phyloP scores from a whole-genome alignment of 495 filamentous ascomycete species.

The Lepraria neglecta region DNA sequence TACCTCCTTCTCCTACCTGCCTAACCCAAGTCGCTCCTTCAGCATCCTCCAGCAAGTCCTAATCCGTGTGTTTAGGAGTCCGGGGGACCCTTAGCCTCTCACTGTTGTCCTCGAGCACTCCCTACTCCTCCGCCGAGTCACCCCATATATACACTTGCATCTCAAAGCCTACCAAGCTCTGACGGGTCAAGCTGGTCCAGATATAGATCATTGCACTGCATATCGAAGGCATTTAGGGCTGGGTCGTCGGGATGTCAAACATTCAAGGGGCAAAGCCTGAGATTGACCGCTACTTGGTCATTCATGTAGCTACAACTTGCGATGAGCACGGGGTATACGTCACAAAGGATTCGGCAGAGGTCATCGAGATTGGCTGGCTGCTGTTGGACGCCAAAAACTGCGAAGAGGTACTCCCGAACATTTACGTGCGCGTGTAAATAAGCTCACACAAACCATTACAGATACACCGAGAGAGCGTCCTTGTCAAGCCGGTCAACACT shows the following conservation, averaged over 20 bases:
- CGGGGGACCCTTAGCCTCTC: slow-evolving; percentile 12
- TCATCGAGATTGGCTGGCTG: slow-evolving; percentile 98
- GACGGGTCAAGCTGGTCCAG: slow-evolving; percentile 10
- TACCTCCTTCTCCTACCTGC: slow-evolving; percentile 24
- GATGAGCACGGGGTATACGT: slow-evolving; percentile 99
- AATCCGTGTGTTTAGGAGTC: slow-evolving; percentile 8
- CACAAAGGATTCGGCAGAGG: slow-evolving; percentile 97
- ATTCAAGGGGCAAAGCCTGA: slow-evolving; percentile 42
- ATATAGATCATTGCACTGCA: slow-evolving; percentile 12
- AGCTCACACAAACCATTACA: slow-evolving; percentile 35
- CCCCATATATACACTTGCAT: not conserved
- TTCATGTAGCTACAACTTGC: slow-evolving; percentile 97
- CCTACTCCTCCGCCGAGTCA: not conserved
- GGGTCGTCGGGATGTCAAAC: slow-evolving; percentile 31
- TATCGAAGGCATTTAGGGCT: slow-evolving; percentile 4
- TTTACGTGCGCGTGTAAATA: not conserved
- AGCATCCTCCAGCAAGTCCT: slow-evolving; percentile 9
- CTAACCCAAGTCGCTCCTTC: slow-evolving; percentile 26
- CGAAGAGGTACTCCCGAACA: slow-evolving; percentile 69
- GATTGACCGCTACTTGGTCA: slow-evolving; percentile 92
- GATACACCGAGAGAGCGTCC: slow-evolving; percentile 89
- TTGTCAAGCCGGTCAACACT: slow-evolving; percentile 97
- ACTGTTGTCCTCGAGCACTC: slow-evolving; percentile 1
- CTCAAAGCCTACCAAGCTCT: slow-evolving; percentile 5
- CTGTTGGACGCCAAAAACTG: slow-evolving; percentile 82